Percentiles rank a stretch among this genome's conserved stretches.
Conservation (phyloP, 2,329 filamentous ascomycete species). For the Cryphonectria parasitica region DNA sequence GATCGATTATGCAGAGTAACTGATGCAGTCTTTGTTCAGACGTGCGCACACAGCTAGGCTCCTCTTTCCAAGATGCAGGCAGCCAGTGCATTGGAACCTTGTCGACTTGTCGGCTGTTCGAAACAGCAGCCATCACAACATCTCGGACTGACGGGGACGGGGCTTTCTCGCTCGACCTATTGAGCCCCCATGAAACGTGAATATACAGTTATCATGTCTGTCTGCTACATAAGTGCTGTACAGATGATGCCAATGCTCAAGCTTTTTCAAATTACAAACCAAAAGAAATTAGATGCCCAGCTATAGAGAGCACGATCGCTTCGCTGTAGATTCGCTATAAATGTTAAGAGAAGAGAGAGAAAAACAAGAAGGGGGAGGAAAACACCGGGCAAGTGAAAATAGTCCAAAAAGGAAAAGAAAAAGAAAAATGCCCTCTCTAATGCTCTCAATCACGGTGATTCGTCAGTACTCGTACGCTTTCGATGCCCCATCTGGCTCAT, state of each 20-base stretch:
- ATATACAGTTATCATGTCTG: too few relatives aligned
- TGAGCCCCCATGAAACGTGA: too few relatives aligned
- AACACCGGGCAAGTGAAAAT: background rate
- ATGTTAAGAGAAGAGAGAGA: background rate
- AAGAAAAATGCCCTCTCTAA: background rate
- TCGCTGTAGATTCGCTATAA: background rate
- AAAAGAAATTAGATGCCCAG: background rate
- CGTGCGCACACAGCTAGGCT: too few relatives aligned
- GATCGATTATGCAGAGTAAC: background rate
- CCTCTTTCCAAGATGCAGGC: too few relatives aligned
- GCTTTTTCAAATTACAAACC: background rate
- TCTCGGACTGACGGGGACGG: too few relatives aligned
- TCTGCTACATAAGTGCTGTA: too few relatives aligned
- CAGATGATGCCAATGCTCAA: too few relatives aligned
- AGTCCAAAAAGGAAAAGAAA: background rate
- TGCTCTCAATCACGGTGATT: background rate
- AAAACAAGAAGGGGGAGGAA: too few relatives aligned
- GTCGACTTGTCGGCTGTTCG: too few relatives aligned
- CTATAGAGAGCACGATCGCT: background rate
- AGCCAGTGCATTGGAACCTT: too few relatives aligned
- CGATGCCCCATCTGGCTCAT: slow-evolving; percentile 26
- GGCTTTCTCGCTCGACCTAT: too few relatives aligned
- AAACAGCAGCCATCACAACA: too few relatives aligned
- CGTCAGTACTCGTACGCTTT: background rate
- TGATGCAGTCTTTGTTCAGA: background rate